phyloP scores from a whole-genome alignment of 2,329 filamentous ascomycete genomes.

The Akanthomyces uredinophilus region DNA sequence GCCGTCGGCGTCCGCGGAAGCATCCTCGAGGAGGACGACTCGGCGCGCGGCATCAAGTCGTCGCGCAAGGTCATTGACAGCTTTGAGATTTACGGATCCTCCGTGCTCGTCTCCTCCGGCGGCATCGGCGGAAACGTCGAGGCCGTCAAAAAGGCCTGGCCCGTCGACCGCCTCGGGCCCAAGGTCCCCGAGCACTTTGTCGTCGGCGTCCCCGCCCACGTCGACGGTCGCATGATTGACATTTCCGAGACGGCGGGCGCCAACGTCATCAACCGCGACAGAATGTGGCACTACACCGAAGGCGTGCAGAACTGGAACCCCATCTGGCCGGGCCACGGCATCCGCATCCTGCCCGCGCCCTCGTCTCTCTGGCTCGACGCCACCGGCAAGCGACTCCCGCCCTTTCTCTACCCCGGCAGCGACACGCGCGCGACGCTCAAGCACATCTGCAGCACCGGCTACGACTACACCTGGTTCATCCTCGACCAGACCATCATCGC shows the following conservation, averaged over 20 bases:
- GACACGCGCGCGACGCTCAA: slow-evolving; percentile 55
- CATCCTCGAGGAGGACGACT: slow-evolving; percentile 46
- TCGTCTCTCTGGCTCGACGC: slow-evolving; percentile 61
- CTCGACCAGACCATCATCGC: slow-evolving; percentile 53
- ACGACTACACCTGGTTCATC: slow-evolving; percentile 61
- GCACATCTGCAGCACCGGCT: slow-evolving; percentile 55
- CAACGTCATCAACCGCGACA: slow-evolving; percentile 53
- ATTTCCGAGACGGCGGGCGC: slow-evolving; percentile 50
- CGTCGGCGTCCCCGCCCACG: slow-evolving; percentile 56
- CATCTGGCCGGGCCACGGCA: slow-evolving; percentile 58
- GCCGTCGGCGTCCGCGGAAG: slow-evolving; percentile 49
- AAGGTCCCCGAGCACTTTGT: slow-evolving; percentile 52
- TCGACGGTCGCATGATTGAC: slow-evolving; percentile 59
- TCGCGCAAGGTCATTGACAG: slow-evolving; percentile 41
- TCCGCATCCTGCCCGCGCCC: slow-evolving; percentile 55
- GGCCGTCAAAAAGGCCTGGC: slow-evolving; percentile 54
- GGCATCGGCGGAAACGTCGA: slow-evolving; percentile 60
- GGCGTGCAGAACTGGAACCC: slow-evolving; percentile 57
- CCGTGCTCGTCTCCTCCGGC: slow-evolving; percentile 51
- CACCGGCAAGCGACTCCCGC: slow-evolving; percentile 51
- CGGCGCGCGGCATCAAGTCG: slow-evolving; percentile 47
- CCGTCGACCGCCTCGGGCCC: slow-evolving; percentile 50
- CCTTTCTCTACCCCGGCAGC: slow-evolving; percentile 50
- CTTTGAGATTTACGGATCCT: slow-evolving; percentile 49
- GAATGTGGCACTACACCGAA: slow-evolving; percentile 65